Base-by-base conservation (phyloP, 805 yeast genomes). In the Kluyveromyces aestuarii region DNA sequence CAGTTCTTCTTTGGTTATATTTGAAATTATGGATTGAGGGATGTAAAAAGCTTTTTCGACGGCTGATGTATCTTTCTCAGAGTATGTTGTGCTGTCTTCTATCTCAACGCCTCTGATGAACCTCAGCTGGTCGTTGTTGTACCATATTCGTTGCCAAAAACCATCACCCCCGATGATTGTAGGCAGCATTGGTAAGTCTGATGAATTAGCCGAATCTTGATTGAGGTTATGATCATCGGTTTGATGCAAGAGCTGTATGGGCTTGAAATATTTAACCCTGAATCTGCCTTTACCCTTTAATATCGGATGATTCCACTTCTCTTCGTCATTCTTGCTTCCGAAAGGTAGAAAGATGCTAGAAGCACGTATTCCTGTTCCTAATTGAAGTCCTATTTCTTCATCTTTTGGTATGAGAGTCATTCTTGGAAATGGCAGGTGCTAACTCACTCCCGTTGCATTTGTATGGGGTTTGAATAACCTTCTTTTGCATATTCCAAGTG, bases 361-460 rank as follows among this genome's bases (percentile, higher is more conserved):
- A 37, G 39, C 46, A 37, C 51, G 30, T 43, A 49, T 35, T 11
- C 51, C 51, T 17, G 38, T 16, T 13, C 48, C 51, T 40, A 49
- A 46, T 25, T 49, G 51, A 38, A 45, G 44, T n/a, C 51, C 51
- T 9, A 39, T 35, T n/a, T 38, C 38, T 35, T 33, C 41, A 27
- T 45, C 45, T 21, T 13, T 37, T n/a, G 51, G 51, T 37, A 48
- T 39, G 17, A 48, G 36, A 37, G 18, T 9, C 21, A 42, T 8
- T 41, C 50, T 46, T 38, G 41, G 10, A 42, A 35, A 16, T 27
- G 17, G 18, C 44, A 47, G 30, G 30, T 9, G 16, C 7, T 11
- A 17, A 9, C 16, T 30, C 33, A 19, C 30, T 35, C 16, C 33
- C 3, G 27, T 19, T 41, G 8, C 35, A 41, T 30, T 5, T 30